Percentiles rank a stretch among this genome's conserved stretches.
Evolutionary conservation across 2,329 filamentous ascomycete genomes (phyloP).

Genomic region (Colletotrichum tanaceti): DNA sequence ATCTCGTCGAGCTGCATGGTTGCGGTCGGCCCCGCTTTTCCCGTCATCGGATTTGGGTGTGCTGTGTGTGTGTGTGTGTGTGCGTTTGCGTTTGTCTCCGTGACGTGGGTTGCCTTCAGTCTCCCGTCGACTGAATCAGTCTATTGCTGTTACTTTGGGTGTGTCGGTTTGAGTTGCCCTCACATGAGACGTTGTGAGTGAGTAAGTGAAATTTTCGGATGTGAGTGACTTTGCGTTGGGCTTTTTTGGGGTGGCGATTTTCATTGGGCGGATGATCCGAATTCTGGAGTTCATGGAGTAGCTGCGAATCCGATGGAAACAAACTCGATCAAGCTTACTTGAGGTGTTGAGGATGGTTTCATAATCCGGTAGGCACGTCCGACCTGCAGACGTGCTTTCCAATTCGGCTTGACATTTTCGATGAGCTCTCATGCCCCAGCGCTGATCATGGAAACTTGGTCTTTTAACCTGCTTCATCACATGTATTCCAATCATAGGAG

Average conservation of each 20-base stretch:
- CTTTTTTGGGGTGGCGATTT: slow-evolving; percentile 32
- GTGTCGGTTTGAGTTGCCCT: neutral
- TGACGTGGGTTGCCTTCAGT: neutral
- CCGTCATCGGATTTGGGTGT: too few relatives aligned
- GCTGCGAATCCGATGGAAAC: slow-evolving; percentile 32
- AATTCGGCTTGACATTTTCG: too few relatives aligned
- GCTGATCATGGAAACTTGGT: neutral
- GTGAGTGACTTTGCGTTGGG: slow-evolving; percentile 30
- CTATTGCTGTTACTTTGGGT: neutral
- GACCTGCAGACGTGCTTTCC: too few relatives aligned
- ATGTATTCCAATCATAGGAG: neutral
- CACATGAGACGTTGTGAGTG: slow-evolving; percentile 14
- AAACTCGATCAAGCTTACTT: slow-evolving; percentile 1
- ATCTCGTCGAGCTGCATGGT: slow-evolving; percentile 58
- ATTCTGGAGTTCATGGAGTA: slow-evolving; percentile 40
- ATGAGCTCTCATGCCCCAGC: neutral
- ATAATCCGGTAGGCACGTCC: neutral
- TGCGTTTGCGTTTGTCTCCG: neutral
- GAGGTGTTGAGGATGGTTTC: neutral
- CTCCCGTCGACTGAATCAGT: neutral
- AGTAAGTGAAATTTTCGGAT: slow-evolving; percentile 25
- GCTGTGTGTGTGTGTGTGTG: neutral
- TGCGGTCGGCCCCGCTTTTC: slow-evolving; percentile 13
- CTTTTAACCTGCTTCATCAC: neutral
- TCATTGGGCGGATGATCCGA: slow-evolving; percentile 25